Percentiles rank a stretch among this genome's conserved stretches.
phyloP scores from a whole-genome alignment of 352 stramenopile genomes.

The Lagenidium giganteum region DNA sequence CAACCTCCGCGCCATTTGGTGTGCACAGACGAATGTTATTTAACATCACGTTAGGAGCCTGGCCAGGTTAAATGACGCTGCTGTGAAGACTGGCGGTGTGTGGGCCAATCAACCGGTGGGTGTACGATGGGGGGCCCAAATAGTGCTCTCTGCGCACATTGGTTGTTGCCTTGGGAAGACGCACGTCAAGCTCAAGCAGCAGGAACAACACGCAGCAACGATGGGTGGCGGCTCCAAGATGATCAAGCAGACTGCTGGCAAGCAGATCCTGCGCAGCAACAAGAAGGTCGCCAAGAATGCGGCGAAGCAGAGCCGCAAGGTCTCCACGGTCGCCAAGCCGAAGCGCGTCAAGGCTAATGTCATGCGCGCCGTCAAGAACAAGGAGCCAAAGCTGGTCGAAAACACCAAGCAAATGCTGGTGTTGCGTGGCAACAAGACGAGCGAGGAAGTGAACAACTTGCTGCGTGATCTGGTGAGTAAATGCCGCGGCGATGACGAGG shows the following conservation, averaged over 20 bases:
- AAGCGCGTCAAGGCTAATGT: conserved; percentile 83
- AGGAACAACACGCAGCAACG: conserved; percentile 6
- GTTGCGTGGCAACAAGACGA: conserved; percentile 88
- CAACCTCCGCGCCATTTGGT: too few species aligned
- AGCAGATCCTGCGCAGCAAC: conserved; percentile 58
- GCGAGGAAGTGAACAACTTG: conserved; percentile 72
- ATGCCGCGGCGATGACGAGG: too few species aligned
- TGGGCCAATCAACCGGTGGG: too few species aligned
- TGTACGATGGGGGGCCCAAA: too few species aligned
- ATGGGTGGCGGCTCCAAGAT: conserved; percentile 65
- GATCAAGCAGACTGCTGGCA: conserved; percentile 62
- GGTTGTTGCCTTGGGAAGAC: conserved; percentile 4
- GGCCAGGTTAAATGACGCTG: too few species aligned
- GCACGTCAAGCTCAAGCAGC: conserved; percentile 11
- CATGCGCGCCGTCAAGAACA: conserved; percentile 79
- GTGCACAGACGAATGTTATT: too few species aligned
- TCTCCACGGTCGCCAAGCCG: conserved; percentile 58
- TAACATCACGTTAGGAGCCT: too few species aligned
- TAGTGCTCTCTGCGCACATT: conserved; percentile 19
- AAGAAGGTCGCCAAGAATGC: conserved; percentile 67
- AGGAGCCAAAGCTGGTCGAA: conserved; percentile 89
- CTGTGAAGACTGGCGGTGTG: too few species aligned
- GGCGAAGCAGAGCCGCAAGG: conserved; percentile 70
- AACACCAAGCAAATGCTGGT: conserved; percentile 90
- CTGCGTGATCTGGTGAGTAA: conserved; percentile 83